Conservation (phyloP, 2,329 filamentous ascomycete genomes). For the Botryotinia globosa region DNA sequence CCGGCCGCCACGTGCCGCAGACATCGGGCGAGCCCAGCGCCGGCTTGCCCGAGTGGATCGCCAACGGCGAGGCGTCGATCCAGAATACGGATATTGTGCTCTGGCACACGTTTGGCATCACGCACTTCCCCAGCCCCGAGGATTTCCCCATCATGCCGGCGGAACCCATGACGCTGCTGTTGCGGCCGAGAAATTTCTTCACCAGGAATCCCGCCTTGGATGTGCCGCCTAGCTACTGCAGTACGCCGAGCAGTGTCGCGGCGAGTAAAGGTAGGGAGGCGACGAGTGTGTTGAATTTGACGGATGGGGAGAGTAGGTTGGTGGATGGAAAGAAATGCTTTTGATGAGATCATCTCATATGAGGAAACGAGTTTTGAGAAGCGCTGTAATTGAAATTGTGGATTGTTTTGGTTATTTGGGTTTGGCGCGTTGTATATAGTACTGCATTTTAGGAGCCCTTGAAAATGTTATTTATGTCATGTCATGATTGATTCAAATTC, state of each 20-base stretch:
- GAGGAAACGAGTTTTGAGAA: not conserved
- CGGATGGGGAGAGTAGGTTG: slow-evolving; percentile 17
- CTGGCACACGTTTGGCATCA: slow-evolving; percentile 92
- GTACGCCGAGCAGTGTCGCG: slow-evolving; percentile 67
- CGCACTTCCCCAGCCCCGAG: slow-evolving; percentile 84
- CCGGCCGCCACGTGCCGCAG: slow-evolving; percentile 60
- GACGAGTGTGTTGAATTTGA: slow-evolving; percentile 17
- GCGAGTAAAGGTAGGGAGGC: slow-evolving; percentile 22
- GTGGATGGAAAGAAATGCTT: slow-evolving; percentile 15
- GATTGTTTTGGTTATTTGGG: not conserved
- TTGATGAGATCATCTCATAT: not conserved
- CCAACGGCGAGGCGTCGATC: slow-evolving; percentile 63
- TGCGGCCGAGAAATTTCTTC: slow-evolving; percentile 60
- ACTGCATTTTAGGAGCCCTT: not conserved
- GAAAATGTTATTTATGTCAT: not conserved
- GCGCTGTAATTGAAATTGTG: not conserved
- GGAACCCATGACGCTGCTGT: slow-evolving; percentile 69
- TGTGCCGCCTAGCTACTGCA: slow-evolving; percentile 63
- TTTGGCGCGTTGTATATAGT: not conserved
- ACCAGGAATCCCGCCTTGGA: slow-evolving; percentile 56
- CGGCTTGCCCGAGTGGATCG: slow-evolving; percentile 47
- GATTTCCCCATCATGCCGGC: slow-evolving; percentile 92
- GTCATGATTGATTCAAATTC: not conserved
- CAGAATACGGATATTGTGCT: slow-evolving; percentile 84
- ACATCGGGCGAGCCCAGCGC: slow-evolving; percentile 48